Evolutionary conservation across 805 yeast species (phyloP), one percentile per base, ranked within the genome.

Genomic region (Gaillardinia entomophila): DNA sequence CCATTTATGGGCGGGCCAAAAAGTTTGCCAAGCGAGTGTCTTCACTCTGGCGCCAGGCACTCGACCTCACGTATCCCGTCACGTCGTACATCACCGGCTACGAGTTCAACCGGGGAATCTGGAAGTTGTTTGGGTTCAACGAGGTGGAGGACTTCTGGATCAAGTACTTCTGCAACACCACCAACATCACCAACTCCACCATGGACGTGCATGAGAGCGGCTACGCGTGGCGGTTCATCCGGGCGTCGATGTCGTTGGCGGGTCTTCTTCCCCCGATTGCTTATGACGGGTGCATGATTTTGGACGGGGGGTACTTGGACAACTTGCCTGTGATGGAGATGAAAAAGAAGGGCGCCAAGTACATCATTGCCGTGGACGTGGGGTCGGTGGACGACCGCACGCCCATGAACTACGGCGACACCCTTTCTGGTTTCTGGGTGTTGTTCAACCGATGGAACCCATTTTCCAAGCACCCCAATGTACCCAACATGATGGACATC

Each of bases 91-190:
- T 95, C 8, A 92, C 98, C 1, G 98, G 98, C 1, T 96, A 92
- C 57, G 97, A 88, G 55, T 90, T 90, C 58, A 90, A 90, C 56
- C 69, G 97, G 44, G 97, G 98, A 31, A 77, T 90, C n/a, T 92
- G 97, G 96, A 90, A 92, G 55, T 77, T 86, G 0, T 84, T 90
- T 62, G 97, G 97, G 1, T 90, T 86, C 42, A 73, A 80, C 11
- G 79, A 96, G 48, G 87, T 90, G 43, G 98, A 90, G 53, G 98
- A 90, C 53, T 90, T 90, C 55, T 90, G 98, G 98, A 71, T 90
- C 38, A 79, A 73, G 40, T 90, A 75, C 54, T 90, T 76, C 52
- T 79, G 92, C 49, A 90, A 92, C 52, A 86, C 97, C 1, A 90
- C 98, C 12, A 90, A 90, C 52, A 86, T 90, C 33, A 92, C 98